Percentiles rank a stretch among this genome's conserved stretches.
Conservation (phyloP, 176 grass and related monocot genomes). For the Ampelocalamus luodianensis region DNA sequence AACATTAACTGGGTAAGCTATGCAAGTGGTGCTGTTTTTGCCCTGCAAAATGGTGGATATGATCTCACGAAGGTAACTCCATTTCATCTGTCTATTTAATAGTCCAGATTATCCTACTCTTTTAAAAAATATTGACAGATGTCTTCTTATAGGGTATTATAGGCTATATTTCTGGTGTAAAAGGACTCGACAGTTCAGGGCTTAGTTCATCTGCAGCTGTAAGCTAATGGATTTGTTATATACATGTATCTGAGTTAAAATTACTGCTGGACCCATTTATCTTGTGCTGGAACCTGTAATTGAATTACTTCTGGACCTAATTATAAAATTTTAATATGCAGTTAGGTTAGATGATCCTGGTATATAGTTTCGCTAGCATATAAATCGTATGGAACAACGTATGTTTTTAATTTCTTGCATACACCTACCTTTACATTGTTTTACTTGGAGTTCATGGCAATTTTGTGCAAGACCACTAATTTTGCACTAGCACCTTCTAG, state of each 20-base stretch:
- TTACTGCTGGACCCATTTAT: not conserved
- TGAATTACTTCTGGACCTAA: not conserved
- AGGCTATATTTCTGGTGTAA: conserved; percentile 86
- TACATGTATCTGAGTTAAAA: not conserved
- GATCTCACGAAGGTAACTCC: conserved; percentile 76
- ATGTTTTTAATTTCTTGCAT: not conserved
- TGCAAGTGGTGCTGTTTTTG: conserved; percentile 89
- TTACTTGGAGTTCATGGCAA: conserved; percentile 2
- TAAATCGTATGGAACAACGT: not conserved
- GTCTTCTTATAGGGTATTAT: conserved; percentile 65
- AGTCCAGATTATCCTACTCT: conserved; percentile 12
- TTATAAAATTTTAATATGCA: not conserved
- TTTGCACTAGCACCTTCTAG: not conserved
- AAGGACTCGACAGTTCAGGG: conserved; percentile 92
- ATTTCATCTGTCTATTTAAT: conserved; percentile 27
- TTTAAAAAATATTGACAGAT: conserved; percentile 20
- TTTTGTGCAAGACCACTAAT: conserved; percentile 20
- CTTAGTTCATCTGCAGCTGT: conserved; percentile 98
- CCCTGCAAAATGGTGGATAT: conserved; percentile 78
- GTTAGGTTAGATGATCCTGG: not conserved
- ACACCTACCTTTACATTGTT: not conserved
- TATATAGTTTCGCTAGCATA: conserved; percentile 14
- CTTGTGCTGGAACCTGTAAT: not conserved
- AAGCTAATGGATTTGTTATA: conserved; percentile 44
- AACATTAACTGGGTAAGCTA: conserved; percentile 85